Evolutionary conservation across 2,329 filamentous ascomycete species (phyloP).

Genomic region (Ceratocystis cacaofunesta): DNA sequence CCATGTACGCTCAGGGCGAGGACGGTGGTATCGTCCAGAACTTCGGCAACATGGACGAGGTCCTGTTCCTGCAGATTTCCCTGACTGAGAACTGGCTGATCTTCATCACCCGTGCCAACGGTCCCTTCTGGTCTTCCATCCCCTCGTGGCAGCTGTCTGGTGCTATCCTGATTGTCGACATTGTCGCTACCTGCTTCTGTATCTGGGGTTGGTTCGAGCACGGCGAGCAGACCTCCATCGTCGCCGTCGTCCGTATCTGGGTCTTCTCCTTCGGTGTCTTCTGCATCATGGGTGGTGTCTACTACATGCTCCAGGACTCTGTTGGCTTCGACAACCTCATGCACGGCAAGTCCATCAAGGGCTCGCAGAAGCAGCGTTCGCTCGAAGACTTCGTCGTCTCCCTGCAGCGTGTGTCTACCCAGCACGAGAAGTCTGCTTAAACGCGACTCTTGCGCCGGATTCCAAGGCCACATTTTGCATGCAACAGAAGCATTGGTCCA

Average conservation of each 20-base stretch:
- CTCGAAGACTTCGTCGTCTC: conserved; percentile 87
- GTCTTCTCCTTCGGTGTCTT: conserved; percentile 84
- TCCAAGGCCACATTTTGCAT: neutral
- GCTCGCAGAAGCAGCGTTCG: conserved; percentile 67
- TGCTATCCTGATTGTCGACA: conserved; percentile 67
- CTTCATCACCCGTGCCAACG: conserved; percentile 88
- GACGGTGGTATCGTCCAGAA: conserved; percentile 81
- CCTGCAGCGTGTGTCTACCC: conserved; percentile 76
- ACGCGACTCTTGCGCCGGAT: conserved; percentile 17
- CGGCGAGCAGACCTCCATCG: conserved; percentile 54
- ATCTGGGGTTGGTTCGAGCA: conserved; percentile 68
- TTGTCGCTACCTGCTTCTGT: conserved; percentile 73
- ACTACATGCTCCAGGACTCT: conserved; percentile 68
- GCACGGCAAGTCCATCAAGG: conserved; percentile 76
- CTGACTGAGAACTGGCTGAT: conserved; percentile 93
- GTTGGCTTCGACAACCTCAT: conserved; percentile 79
- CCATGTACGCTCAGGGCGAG: conserved; percentile 52
- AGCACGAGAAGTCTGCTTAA: conserved; percentile 79
- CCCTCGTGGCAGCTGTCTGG: conserved; percentile 73
- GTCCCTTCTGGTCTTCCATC: conserved; percentile 79
- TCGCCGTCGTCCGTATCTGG: conserved; percentile 78
- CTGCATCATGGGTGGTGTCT: conserved; percentile 60
- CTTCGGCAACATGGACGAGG: conserved; percentile 64
- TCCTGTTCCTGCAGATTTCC: conserved; percentile 80
- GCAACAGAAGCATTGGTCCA: conserved; percentile 10